These are phyloP conservation scores for Bothriochloa decipiens DNA, from an alignment of 176 grass and related monocot species.

Conservation along the genomic window DNA sequence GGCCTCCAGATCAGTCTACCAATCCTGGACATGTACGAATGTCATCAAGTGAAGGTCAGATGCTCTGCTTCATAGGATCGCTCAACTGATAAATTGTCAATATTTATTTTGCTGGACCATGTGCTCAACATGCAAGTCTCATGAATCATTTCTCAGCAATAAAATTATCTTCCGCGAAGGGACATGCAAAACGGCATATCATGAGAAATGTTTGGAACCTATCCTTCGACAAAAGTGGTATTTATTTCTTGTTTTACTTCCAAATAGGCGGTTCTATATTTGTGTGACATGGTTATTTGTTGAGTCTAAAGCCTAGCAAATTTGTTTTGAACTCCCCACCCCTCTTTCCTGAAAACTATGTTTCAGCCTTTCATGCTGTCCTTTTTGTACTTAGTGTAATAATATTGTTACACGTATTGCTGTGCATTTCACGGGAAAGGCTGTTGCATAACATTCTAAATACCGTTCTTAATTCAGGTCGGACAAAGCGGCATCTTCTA, in stretches of 20 bases:
- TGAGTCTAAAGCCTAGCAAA: background rate
- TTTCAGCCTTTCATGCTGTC: background rate
- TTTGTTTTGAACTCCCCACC: background rate
- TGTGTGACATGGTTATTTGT: constrained; percentile 28
- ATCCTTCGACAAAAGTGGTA: constrained; percentile 62
- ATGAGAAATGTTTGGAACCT: constrained; percentile 72
- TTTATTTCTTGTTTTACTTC: constrained; percentile 41
- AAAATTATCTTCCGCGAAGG: constrained; percentile 63
- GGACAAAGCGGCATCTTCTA: background rate
- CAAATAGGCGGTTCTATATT: constrained; percentile 3
- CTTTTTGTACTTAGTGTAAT: background rate
- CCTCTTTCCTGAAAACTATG: background rate
- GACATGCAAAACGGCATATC: constrained; percentile 69
- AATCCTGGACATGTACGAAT: constrained; percentile 60
- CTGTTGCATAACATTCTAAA: background rate
- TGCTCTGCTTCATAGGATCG: constrained; percentile 25
- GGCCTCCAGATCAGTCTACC: constrained; percentile 52
- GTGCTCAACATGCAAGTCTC: constrained; percentile 73
- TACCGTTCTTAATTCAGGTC: background rate
- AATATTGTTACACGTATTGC: background rate
- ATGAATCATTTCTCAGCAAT: constrained; percentile 59
- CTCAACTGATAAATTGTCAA: constrained; percentile 34
- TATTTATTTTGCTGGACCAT: constrained; percentile 50
- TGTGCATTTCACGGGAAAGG: background rate
- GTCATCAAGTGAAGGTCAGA: constrained; percentile 34